phyloP scores from a whole-genome alignment of 2,329 filamentous ascomycete species.

The Fusarium napiforme region DNA sequence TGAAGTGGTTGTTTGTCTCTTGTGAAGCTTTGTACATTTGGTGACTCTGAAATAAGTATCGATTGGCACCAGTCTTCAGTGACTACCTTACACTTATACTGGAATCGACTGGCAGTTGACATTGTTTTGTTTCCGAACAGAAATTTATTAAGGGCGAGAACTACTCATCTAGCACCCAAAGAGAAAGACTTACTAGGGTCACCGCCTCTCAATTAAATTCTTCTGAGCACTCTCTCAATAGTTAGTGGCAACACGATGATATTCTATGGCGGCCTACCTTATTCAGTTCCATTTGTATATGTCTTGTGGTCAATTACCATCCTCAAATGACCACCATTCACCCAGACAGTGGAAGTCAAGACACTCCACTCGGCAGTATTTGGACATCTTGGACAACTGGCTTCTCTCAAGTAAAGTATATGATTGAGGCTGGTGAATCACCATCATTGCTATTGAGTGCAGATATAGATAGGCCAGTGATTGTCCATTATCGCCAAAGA shows the following conservation, averaged over 20 bases:
- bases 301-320: neutral
- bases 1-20: neutral
- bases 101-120: no score
- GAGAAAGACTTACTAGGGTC: neutral
- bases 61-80: no score
- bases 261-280: neutral
- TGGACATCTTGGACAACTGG: neutral
- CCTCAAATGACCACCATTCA: neutral
- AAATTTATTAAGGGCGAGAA: no score
- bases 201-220: neutral
- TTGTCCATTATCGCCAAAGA: neutral
- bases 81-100: neutral
- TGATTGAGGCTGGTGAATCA: neutral
- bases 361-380: neutral
- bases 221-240: neutral
- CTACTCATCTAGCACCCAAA: neutral
- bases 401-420: neutral
- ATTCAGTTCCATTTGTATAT: neutral
- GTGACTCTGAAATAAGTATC: neutral
- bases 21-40: neutral
- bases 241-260: accelerated
- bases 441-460: neutral
- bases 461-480: neutral
- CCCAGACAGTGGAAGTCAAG: neutral
- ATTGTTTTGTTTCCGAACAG: no score